Evolutionary conservation across 306 rosid species (phyloP).

Genomic region (Arachis hypogaea): DNA sequence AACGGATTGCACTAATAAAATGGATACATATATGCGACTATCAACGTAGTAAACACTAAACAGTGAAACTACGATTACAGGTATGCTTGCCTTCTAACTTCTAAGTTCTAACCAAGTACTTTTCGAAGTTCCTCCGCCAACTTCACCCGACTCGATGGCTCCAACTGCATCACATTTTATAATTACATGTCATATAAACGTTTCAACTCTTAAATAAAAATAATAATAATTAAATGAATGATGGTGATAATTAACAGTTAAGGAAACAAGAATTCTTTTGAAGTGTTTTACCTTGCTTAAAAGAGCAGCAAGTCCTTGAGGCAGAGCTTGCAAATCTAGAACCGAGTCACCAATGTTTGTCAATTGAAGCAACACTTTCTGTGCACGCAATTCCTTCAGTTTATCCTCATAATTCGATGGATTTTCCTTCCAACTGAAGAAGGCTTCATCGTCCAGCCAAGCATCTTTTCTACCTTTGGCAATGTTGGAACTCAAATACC

Average conservation of each 20-base stretch:
- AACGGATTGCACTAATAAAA: slow-evolving; percentile 17
- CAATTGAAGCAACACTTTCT: slow-evolving; percentile 78
- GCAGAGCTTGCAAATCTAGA: slow-evolving; percentile 83
- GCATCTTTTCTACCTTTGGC: slow-evolving; percentile 59
- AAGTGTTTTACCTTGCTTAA: slow-evolving; percentile 76
- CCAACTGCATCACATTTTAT: slow-evolving; percentile 65
- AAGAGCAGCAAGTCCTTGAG: slow-evolving; percentile 92
- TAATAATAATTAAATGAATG: slow-evolving; percentile 7
- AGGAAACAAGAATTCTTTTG: neutral
- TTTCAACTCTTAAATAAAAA: slow-evolving; percentile 25
- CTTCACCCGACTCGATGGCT: slow-evolving; percentile 60
- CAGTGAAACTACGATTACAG: slow-evolving; percentile 7
- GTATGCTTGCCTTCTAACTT: slow-evolving; percentile 16
- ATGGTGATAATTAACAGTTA: neutral
- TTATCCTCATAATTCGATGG: slow-evolving; percentile 65
- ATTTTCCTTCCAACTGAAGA: slow-evolving; percentile 86
- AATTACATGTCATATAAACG: slow-evolving; percentile 27
- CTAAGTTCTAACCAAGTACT: slow-evolving; percentile 56
- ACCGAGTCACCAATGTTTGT: slow-evolving; percentile 69
- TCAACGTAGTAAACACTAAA: slow-evolving; percentile 8
- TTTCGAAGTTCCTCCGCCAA: slow-evolving; percentile 74
- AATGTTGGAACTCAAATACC: slow-evolving; percentile 68
- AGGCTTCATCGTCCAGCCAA: slow-evolving; percentile 80
- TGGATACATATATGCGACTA: neutral
- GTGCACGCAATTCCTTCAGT: slow-evolving; percentile 80